These are phyloP conservation scores for Aspergillus aculeatinus DNA, from an alignment of 2,329 filamentous ascomycete species.

Conservation along the genomic window DNA sequence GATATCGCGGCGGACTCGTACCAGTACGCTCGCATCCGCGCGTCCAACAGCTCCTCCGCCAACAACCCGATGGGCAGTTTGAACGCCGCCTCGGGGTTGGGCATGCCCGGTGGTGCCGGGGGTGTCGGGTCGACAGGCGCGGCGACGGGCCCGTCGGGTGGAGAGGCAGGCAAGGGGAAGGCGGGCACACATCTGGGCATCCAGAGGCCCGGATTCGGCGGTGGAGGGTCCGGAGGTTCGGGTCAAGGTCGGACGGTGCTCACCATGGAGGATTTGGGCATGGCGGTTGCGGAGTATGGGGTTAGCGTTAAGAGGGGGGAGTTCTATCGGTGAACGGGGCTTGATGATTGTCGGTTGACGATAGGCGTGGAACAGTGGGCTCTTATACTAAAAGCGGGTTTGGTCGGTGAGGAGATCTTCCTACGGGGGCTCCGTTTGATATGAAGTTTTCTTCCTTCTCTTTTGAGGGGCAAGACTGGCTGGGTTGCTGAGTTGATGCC, in stretches of 20 bases:
- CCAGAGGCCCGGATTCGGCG: constrained; percentile 76
- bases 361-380: too few species aligned
- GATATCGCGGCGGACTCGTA: constrained; percentile 97
- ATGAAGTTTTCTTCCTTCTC: too few species aligned
- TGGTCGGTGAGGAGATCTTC: too few species aligned
- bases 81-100: constrained; percentile 62
- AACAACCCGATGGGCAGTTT: constrained; percentile 91
- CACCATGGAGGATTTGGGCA: constrained; percentile 97
- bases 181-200: constrained; percentile 64
- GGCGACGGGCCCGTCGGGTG: constrained; percentile 49
- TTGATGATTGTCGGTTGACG: too few species aligned
- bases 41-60: constrained; percentile 79
- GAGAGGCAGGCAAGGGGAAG: constrained; percentile 47
- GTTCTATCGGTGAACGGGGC: constrained; percentile 71
- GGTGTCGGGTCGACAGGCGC: constrained; percentile 53
- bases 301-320: constrained; percentile 97
- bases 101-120: constrained; percentile 55
- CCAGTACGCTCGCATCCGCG: constrained; percentile 93
- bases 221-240: constrained; percentile 82
- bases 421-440: too few species aligned
- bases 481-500: not conserved
- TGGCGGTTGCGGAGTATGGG: constrained; percentile 96
- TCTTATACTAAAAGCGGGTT: too few species aligned
- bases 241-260: constrained; percentile 85
- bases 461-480: too few species aligned